These are phyloP conservation scores for Suillus luteus DNA, from an alignment of 768 basidiomycete genomes.

Conservation along the genomic window DNA sequence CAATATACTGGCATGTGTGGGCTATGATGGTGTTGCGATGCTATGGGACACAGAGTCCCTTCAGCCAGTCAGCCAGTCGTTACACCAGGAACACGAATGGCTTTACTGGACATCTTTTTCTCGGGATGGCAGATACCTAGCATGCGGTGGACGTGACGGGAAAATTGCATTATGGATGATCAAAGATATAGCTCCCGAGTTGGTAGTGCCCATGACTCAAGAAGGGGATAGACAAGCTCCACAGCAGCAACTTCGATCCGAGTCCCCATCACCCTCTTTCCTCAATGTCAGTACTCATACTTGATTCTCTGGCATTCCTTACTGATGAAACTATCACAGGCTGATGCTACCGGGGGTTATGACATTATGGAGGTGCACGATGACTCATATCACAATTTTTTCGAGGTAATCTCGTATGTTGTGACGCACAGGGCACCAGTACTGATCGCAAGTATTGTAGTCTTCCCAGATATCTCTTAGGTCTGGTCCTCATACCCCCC, in stretches of 20 bases:
- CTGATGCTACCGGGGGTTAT: background rate
- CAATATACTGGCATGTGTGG: background rate
- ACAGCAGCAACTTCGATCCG: background rate
- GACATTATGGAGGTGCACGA: background rate
- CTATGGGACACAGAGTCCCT: background rate
- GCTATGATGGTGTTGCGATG: background rate
- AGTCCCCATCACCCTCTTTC: slow-evolving; percentile 1
- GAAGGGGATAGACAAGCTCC: background rate
- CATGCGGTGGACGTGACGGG: background rate
- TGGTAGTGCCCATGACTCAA: background rate
- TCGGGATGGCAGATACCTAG: background rate
- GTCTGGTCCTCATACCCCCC: background rate
- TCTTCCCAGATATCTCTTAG: background rate
- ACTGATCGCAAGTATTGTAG: background rate
- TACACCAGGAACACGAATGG: background rate
- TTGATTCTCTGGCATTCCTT: background rate
- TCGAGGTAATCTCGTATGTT: background rate
- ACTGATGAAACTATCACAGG: background rate
- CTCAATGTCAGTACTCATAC: background rate
- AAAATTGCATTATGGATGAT: background rate
- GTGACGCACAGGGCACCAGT: background rate
- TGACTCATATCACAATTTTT: background rate
- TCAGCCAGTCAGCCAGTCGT: background rate
- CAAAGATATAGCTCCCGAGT: background rate
- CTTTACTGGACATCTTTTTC: background rate